Evolutionary conservation across 2,329 filamentous ascomycete genomes (phyloP).

Genomic region (Paecilomyces variotii): DNA sequence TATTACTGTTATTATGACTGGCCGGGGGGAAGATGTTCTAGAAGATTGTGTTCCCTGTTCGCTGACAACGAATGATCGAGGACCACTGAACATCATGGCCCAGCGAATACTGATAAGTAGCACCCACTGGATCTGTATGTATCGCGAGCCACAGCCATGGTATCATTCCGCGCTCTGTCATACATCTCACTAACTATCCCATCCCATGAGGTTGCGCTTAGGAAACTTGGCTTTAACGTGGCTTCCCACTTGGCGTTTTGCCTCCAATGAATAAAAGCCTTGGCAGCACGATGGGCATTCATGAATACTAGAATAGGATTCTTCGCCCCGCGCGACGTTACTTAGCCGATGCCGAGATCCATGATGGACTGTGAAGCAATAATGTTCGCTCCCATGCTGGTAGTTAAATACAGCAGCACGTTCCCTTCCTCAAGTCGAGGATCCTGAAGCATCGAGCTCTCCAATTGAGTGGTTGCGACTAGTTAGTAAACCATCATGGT

Average conservation of each 20-base stretch:
- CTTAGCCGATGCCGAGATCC: neutral
- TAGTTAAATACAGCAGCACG: neutral
- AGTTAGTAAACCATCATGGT: neutral
- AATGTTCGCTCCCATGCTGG: neutral
- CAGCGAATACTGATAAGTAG: neutral
- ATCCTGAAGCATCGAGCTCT: neutral
- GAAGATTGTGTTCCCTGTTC: too few relatives aligned
- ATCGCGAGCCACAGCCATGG: neutral
- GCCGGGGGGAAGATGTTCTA: too few relatives aligned
- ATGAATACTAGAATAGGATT: neutral
- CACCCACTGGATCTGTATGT: neutral
- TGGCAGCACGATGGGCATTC: neutral
- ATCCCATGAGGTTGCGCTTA: neutral
- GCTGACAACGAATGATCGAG: too few relatives aligned
- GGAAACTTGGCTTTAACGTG: neutral
- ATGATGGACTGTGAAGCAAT: neutral
- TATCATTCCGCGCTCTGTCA: neutral
- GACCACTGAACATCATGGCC: too few relatives aligned
- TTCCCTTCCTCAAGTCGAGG: neutral
- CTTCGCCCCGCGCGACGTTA: neutral
- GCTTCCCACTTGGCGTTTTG: neutral
- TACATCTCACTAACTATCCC: neutral
- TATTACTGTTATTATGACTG: too few relatives aligned
- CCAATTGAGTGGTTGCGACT: neutral
- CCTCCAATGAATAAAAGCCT: neutral